Evolutionary conservation across 1,139 yeast genomes (phyloP).

Genomic region (Candida smagusa): DNA sequence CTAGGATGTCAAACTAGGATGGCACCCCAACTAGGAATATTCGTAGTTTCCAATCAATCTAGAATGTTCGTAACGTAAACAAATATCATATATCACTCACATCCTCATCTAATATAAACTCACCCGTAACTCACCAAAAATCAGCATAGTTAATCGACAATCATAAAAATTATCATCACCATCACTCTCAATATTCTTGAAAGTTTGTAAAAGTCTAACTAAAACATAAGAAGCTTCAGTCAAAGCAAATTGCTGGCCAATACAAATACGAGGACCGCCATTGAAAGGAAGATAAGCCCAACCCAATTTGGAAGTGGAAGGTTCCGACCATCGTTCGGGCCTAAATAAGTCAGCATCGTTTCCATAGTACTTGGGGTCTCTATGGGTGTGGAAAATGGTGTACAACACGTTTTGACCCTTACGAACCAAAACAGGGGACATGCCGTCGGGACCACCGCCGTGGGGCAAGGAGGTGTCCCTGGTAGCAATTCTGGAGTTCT

Average conservation of each 20-base stretch:
- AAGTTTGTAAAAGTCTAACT: slow-evolving; percentile 29
- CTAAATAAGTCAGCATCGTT: slow-evolving; percentile 46
- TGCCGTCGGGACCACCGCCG: slow-evolving; percentile 50
- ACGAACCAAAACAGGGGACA: slow-evolving; percentile 40
- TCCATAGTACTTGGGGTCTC: slow-evolving; percentile 44
- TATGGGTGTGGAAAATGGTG: slow-evolving; percentile 46
- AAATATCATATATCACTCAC: too few species aligned
- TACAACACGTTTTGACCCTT: slow-evolving; percentile 49
- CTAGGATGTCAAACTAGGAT: too few species aligned
- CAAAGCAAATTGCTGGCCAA: slow-evolving; percentile 59
- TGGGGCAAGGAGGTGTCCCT: slow-evolving; percentile 47
- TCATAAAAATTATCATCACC: background rate
- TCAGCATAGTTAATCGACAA: too few species aligned
- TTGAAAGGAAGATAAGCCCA: slow-evolving; percentile 58
- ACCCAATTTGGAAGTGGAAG: slow-evolving; percentile 30
- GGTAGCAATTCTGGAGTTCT: slow-evolving; percentile 45
- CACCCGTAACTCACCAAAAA: too few species aligned
- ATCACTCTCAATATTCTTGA: slow-evolving; percentile 1
- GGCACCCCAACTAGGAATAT: too few species aligned
- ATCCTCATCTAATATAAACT: too few species aligned
- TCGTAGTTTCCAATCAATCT: too few species aligned
- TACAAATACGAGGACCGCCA: slow-evolving; percentile 60
- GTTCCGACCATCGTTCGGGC: slow-evolving; percentile 52
- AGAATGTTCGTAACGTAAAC: too few species aligned
- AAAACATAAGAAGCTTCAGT: slow-evolving; percentile 51